A percentile compares a stretch with the other conserved stretches of the same genome.
These are phyloP conservation scores for Amoebophrya sp. DNA, from an alignment of 169 alveolate genomes.

Conservation along the genomic window DNA sequence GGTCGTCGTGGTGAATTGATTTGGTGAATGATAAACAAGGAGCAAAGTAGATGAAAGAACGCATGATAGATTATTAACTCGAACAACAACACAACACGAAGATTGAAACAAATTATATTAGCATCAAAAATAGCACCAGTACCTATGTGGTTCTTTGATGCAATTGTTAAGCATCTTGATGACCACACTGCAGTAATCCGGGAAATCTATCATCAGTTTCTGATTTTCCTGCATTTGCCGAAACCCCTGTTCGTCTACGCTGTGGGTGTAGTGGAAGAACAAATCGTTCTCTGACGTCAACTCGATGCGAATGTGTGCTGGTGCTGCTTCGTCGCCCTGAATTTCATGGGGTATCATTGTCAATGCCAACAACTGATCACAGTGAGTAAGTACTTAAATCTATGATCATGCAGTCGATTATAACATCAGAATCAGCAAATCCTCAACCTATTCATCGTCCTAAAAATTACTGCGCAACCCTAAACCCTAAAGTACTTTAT, in stretches of 20 bases:
- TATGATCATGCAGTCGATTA: too few species aligned
- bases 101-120: neutral
- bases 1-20: too few species aligned
- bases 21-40: too few species aligned
- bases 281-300: conserved; percentile 83
- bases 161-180: conserved; percentile 85
- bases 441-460: too few species aligned
- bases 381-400: too few species aligned
- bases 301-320: neutral
- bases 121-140: neutral
- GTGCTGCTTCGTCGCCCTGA: neutral
- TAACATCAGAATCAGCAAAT: too few species aligned
- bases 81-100: neutral
- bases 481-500: too few species aligned
- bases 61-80: conserved; percentile 21
- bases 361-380: too few species aligned
- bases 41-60: too few species aligned
- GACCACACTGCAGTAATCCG: conserved; percentile 70
- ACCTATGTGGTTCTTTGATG: conserved; percentile 82
- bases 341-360: too few species aligned
- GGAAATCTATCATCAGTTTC: conserved; percentile 81
- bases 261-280: conserved; percentile 84
- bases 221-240: conserved; percentile 75
- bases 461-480: too few species aligned
- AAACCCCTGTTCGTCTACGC: conserved; percentile 43